A percentile compares a stretch with the other conserved stretches of the same genome.
Evolutionary conservation across 805 yeast genomes (phyloP).

Genomic region (Starmerella cellae): DNA sequence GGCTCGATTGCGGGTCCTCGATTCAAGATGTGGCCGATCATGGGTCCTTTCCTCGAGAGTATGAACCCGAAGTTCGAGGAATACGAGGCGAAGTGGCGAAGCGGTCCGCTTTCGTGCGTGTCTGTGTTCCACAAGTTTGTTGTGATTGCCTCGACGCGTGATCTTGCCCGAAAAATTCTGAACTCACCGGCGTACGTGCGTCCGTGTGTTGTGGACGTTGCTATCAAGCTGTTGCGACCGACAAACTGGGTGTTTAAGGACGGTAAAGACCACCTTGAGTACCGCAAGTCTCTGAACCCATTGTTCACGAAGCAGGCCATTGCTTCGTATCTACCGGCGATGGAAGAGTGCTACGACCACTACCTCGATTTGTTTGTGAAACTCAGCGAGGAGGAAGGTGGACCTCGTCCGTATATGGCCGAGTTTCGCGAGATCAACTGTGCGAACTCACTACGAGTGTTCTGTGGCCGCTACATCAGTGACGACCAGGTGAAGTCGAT

Average conservation of each 20-base stretch:
- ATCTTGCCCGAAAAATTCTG: constrained; percentile 73
- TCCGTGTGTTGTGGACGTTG: constrained; percentile 98
- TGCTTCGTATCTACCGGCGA: constrained; percentile 68
- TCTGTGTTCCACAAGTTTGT: constrained; percentile 97
- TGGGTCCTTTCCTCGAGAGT: constrained; percentile 91
- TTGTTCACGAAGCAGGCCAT: constrained; percentile 76
- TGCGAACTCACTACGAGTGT: constrained; percentile 81
- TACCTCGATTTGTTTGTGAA: constrained; percentile 58
- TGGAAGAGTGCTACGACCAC: constrained; percentile 71
- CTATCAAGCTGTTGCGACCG: constrained; percentile 84
- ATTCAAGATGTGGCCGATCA: constrained; percentile 81
- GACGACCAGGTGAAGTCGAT: constrained; percentile 77
- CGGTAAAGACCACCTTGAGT: constrained; percentile 90
- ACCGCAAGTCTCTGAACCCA: constrained; percentile 80
- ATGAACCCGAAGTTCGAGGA: constrained; percentile 92
- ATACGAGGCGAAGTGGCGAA: constrained; percentile 83
- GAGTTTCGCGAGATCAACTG: constrained; percentile 93
- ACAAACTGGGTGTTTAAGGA: constrained; percentile 96
- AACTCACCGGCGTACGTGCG: constrained; percentile 77
- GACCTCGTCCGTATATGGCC: constrained; percentile 70
- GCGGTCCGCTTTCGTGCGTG: constrained; percentile 91
- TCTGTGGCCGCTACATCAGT: constrained; percentile 90
- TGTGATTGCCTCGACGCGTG: constrained; percentile 80
- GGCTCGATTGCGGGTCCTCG: constrained; percentile 86
- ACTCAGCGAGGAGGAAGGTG: constrained; percentile 37